Percentiles rank a stretch among this genome's conserved stretches.
Evolutionary conservation across 2,329 filamentous ascomycete genomes (phyloP).

Genomic region (Phialophora tarda): DNA sequence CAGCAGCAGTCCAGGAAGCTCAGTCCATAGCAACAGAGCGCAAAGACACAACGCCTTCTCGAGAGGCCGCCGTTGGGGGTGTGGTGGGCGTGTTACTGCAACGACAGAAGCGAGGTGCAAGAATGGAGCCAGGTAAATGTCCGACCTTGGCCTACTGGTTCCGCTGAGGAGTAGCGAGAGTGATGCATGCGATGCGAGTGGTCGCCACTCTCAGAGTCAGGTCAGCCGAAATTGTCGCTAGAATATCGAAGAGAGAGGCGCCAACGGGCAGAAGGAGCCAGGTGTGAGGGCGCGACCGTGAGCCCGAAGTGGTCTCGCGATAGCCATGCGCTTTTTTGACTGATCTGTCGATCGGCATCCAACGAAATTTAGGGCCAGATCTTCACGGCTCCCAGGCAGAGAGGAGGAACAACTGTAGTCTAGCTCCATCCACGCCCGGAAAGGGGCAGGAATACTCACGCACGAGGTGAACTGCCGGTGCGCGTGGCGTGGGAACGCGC

Average conservation of each 20-base stretch:
- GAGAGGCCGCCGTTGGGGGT: neutral
- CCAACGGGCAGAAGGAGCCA: constrained; percentile 17
- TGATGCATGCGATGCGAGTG: constrained; percentile 27
- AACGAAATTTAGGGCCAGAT: constrained; percentile 31
- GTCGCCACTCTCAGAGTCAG: constrained; percentile 31
- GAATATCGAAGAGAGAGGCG: constrained; percentile 16
- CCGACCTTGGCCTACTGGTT: constrained; percentile 31
- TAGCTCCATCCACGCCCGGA: constrained; percentile 14
- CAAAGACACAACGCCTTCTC: constrained; percentile 12
- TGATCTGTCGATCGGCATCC: constrained; percentile 33
- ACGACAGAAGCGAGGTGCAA: constrained; percentile 34
- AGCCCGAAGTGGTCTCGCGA: constrained; percentile 21
- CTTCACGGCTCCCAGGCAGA: constrained; percentile 15
- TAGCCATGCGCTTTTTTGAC: constrained; percentile 22
- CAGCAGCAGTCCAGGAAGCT: constrained; percentile 1
- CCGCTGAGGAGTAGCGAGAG: constrained; percentile 25
- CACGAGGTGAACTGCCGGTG: constrained; percentile 30
- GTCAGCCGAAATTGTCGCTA: constrained; percentile 32
- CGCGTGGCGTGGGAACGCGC: constrained; percentile 30
- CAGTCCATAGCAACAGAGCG: constrained; percentile 16
- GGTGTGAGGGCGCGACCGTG: constrained; percentile 17
- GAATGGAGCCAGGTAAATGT: constrained; percentile 29
- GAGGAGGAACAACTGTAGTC: constrained; percentile 12
- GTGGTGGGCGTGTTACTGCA: constrained; percentile 23
- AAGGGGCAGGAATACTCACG: constrained; percentile 13